Evolutionary conservation across 257 asterid genomes (phyloP).

Genomic region (Rubia yunnanensis): DNA sequence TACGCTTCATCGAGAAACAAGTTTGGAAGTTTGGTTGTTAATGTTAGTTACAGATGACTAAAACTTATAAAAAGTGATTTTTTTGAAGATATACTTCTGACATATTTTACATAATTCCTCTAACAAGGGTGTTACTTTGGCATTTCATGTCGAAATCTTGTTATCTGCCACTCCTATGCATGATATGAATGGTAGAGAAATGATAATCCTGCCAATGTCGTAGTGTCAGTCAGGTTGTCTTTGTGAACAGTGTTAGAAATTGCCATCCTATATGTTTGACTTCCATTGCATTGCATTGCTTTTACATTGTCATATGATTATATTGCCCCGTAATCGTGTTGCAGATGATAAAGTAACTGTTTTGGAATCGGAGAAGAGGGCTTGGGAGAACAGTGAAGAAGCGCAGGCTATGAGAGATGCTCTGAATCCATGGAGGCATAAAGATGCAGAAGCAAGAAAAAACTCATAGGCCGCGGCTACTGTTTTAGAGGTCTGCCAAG

Average conservation of each 20-base stretch:
- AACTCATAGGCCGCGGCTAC: constrained; percentile 23
- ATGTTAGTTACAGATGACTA: neutral
- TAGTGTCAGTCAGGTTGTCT: neutral
- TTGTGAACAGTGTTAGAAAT: neutral
- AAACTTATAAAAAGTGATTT: neutral
- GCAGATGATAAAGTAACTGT: constrained; percentile 89
- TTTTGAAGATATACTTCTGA: neutral
- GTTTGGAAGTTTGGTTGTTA: neutral
- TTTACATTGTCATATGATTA: neutral
- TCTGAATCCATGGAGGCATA: constrained; percentile 79
- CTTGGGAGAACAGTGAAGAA: constrained; percentile 73
- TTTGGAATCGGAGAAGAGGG: constrained; percentile 80
- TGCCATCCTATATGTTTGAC: neutral
- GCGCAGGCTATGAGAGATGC: constrained; percentile 85
- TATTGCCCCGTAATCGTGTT: neutral
- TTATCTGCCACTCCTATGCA: neutral
- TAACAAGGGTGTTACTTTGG: neutral
- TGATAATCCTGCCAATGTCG: neutral
- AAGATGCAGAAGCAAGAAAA: constrained; percentile 33
- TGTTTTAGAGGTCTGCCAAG: constrained; percentile 10
- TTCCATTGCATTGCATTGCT: neutral
- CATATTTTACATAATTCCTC: neutral
- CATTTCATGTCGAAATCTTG: neutral
- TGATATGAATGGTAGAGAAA: neutral
- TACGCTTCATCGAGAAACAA: neutral